Base-by-base conservation (phyloP, 768 basidiomycete species). In the Tylopilus sp. region DNA sequence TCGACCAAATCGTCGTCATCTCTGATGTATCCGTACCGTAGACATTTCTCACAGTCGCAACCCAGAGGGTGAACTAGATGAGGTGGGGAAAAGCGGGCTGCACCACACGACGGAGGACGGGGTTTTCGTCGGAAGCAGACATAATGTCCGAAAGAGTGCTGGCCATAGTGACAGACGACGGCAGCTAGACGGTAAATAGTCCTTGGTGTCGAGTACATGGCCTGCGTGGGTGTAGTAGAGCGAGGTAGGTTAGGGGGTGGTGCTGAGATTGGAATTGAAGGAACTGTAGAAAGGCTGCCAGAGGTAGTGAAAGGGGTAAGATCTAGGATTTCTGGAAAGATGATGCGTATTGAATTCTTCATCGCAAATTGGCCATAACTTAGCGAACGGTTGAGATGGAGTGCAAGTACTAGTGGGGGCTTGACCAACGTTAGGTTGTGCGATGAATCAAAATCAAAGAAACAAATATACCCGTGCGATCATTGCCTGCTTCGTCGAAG, bases 101-200 rank as follows among this genome's bases (percentile, higher is more conserved):
- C 50, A 2, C 73, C 73, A 22, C 71, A 60, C 4, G 71, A 61
- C 16, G 71, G 64, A 36, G 76, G 76, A 33, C 78, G 77, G 1
- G 94, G 94, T 70, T 87, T 90, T 43, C 95, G 78, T 16, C 97
- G 80, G 66, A 85, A 96, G 60, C 89, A 92, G 58, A 98, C 82
- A 66, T 96, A 99, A 66, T 99, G 96, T 6, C 96, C 96, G 65
- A 89, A 95, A 5, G 87, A 87, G 64, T 97, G 94, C 49, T 86
- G 83, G 14, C 96, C 96, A 65, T 86, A 96, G 70, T 98, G 96
- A 61, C 92, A 92, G 16, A 98, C 93, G 28, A 90, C 84, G 11
- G 91, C 85, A 3, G 84, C 71, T 31, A 98, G 80, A 42, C 93
- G 83, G 70, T 98, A 98, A 31, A 95, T 74, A n/a, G 84, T 86